Base-by-base conservation (phyloP, 164 flowering plant species). In the Vitis riparia region DNA sequence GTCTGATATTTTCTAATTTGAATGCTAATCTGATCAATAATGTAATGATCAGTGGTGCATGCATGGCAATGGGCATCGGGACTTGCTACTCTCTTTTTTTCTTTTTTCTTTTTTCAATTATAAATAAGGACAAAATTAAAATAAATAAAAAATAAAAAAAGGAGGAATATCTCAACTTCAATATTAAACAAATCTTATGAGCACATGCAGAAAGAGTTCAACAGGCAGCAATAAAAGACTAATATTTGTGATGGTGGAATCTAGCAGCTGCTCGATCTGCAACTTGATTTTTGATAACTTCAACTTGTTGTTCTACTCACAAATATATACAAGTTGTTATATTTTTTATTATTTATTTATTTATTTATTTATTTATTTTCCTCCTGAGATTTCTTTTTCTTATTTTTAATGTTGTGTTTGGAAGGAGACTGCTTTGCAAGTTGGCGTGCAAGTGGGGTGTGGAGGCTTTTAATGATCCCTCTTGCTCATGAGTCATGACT, bases 361-460 rank as follows among this genome's bases (percentile, higher is more conserved):
- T 32, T 32, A 0, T 32, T 32, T 3, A 3, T 32, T 37, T 5
- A 32, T 37, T 37, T 37, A 37, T 37, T 37, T 56, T 60, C 51
- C 29, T 16, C 15, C 51, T 5, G 32, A 15, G 53, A 14, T 62
- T 19, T 55, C 51, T 60, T 17, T 59, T 27, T 68, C 70, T 49
- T n/a, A 32, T 47, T 69, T n/a, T 29, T 4, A 63, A 51, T 52
- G 29, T 3, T 44, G 14, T 44, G 1, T 47, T 17, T 13, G 32
- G 14, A 10, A 12, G 9, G 51, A 47, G 32, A 5, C 7, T 66
- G 66, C 16, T 8, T 62, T 37, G 79, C 79, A 68, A 76, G 67
- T 76, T 76, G 79, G 68, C 6, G 2, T 51, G 73, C 77, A 74
- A 74, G 69, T 74, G 48, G 44, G 77, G 73, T 66, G 69, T 52